Percentiles rank a stretch among this genome's conserved stretches.
phyloP scores from a whole-genome alignment of 139 green algal genomes.

The Chlamydomonas incerta region DNA sequence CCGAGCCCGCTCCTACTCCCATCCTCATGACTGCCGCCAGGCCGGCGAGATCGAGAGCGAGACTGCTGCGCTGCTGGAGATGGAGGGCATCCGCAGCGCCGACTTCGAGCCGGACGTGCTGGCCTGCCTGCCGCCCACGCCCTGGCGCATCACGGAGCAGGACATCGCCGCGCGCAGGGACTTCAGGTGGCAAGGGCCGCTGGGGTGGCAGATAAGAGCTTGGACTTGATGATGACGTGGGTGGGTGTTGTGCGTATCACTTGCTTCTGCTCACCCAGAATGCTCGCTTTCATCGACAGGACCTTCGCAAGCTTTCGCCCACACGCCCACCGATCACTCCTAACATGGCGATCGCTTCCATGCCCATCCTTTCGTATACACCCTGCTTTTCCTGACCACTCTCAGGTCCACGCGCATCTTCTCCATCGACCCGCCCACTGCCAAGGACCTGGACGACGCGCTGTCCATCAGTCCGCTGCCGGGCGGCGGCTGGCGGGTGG shows the following conservation, averaged over 20 bases:
- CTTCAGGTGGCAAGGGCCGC: conserved; percentile 74
- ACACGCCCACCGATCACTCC: too few relatives aligned
- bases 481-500: conserved; percentile 57
- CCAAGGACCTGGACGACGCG: conserved; percentile 89
- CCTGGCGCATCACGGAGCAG: conserved; percentile 78
- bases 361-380: too few relatives aligned
- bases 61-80: conserved; percentile 73
- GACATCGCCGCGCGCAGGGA: conserved; percentile 79
- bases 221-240: too few relatives aligned
- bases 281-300: too few relatives aligned
- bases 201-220: too few relatives aligned
- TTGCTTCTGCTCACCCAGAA: too few relatives aligned
- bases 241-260: too few relatives aligned
- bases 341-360: too few relatives aligned
- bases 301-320: too few relatives aligned
- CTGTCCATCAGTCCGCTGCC: conserved; percentile 68
- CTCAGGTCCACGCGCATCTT: conserved; percentile 71
- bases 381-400: too few relatives aligned
- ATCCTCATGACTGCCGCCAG: too few relatives aligned
- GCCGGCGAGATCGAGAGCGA: conserved; percentile 82
- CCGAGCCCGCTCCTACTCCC: too few relatives aligned
- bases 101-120: conserved; percentile 67
- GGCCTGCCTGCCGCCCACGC: conserved; percentile 83
- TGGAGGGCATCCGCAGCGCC: conserved; percentile 52
- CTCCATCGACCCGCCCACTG: conserved; percentile 88